Evolutionary conservation across 495 filamentous ascomycete species (phyloP), one percentile per base, ranked within the genome.

Genomic region (Penicillium arizonense): DNA sequence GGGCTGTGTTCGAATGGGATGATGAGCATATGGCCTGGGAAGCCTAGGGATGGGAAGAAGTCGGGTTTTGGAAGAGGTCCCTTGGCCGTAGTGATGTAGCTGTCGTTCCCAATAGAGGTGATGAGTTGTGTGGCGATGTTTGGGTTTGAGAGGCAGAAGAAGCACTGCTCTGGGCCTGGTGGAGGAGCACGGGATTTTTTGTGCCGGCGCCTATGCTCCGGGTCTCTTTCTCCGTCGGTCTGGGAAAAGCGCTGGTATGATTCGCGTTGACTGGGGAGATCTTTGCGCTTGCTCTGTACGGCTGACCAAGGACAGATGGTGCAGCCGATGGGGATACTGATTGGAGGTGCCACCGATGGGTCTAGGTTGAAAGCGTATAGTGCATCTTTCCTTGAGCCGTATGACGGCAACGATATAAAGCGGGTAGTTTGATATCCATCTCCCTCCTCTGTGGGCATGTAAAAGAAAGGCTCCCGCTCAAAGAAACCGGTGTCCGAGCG

Each of bases 391-490:
- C 90, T 91, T 3, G 73, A 69, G 43, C 81, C 86, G 65, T 80
- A 90, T 5, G 87, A 76, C 2, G 89, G 93, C 4, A 97, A 70
- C 43, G 89, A 92, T 62, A 97, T 84, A 68, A 98, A 97, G 18
- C 93, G 85, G 3, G 92, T 96, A 4, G 95, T 69, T 3, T 74
- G 74, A 49, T 75, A 81, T 1, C 67, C 65, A 20, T 81, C 74
- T 7, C 69, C 71, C 20, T 80, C 76, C 43, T 80, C 76, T 7
- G 74, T 71, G 5, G 83, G 77, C 50, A 76, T 65, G 61, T 95
- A 87, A 67, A 91, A 88, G 78, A 96, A 97, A 1, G 94, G 92
- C 65, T 96, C 94, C 16, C 94, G 84, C 72, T 97, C 93, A 59
- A 83, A 97, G 72, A 87, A 93, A 59, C 84, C 77, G 8, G 74